Evolutionary conservation across 2,329 filamentous ascomycete species (phyloP).

Genomic region (Claviceps sorghi): DNA sequence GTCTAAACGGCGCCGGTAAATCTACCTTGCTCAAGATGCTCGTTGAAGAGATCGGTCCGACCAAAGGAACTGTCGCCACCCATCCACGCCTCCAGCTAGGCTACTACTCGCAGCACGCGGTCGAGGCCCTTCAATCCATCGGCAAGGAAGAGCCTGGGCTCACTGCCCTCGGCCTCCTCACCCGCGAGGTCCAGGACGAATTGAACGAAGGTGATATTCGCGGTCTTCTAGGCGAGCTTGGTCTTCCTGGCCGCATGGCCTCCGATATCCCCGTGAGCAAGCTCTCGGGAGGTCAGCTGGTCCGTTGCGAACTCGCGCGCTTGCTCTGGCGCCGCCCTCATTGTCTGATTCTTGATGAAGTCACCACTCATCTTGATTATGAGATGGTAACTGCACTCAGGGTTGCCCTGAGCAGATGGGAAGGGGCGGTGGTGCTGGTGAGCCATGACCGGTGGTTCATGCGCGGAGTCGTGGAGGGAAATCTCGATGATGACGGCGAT

Average conservation of each 20-base stretch:
- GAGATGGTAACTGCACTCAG: conserved; percentile 63
- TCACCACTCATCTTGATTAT: conserved; percentile 74
- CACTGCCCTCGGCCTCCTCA: conserved; percentile 52
- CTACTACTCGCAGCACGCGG: conserved; percentile 69
- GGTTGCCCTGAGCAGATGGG: conserved; percentile 50
- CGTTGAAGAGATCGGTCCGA: conserved; percentile 43
- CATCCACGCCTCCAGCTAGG: conserved; percentile 58
- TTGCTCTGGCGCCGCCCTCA: conserved; percentile 57
- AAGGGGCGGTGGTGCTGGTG: conserved; percentile 61
- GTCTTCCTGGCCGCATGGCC: conserved; percentile 53
- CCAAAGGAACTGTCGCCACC: conserved; percentile 43
- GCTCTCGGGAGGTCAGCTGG: conserved; percentile 68
- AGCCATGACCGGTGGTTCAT: conserved; percentile 77
- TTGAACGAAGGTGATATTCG: conserved; percentile 55
- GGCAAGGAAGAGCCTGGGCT: conserved; percentile 34
- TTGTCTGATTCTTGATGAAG: conserved; percentile 62
- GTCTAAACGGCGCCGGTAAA: conserved; percentile 71
- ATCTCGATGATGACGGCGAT: conserved; percentile 15
- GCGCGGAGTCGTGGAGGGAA: conserved; percentile 44
- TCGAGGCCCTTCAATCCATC: conserved; percentile 49
- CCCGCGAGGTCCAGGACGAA: conserved; percentile 33
- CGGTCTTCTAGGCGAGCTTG: conserved; percentile 51
- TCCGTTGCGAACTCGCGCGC: conserved; percentile 48
- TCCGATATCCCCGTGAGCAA: conserved; percentile 60
- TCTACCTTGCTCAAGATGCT: conserved; percentile 63